These are phyloP conservation scores for Rhynchosporium secalis DNA, from an alignment of 2,329 filamentous ascomycete species.

Conservation along the genomic window DNA sequence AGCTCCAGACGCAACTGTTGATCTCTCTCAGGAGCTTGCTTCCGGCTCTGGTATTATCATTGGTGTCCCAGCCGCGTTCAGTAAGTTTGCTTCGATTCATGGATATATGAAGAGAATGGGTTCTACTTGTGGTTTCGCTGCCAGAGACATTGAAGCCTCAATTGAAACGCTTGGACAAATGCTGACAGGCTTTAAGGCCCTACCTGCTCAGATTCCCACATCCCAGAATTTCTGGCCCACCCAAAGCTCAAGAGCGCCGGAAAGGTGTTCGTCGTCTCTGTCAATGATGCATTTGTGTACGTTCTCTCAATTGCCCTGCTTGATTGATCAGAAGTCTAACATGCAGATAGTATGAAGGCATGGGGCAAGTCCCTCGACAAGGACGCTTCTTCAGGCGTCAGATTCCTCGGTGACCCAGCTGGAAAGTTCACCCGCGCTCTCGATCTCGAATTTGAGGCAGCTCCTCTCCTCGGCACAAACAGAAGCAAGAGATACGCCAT, in stretches of 20 bases:
- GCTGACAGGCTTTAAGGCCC: constrained; percentile 46
- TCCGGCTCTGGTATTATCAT: constrained; percentile 77
- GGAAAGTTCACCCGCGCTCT: constrained; percentile 80
- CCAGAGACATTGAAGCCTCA: neutral
- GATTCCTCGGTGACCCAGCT: constrained; percentile 81
- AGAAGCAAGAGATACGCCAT: constrained; percentile 88
- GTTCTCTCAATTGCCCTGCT: constrained; percentile 38
- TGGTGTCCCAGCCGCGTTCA: constrained; percentile 80
- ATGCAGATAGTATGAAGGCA: constrained; percentile 72
- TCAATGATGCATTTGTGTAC: constrained; percentile 94
- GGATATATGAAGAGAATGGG: neutral
- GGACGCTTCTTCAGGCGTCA: constrained; percentile 70
- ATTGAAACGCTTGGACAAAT: neutral
- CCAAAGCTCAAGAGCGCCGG: constrained; percentile 76
- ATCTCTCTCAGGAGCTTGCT: constrained; percentile 70
- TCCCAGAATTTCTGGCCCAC: constrained; percentile 84
- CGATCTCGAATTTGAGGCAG: constrained; percentile 78
- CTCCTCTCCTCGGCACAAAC: constrained; percentile 75
- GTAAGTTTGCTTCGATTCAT: constrained; percentile 42
- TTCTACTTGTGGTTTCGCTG: neutral
- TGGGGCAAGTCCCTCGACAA: constrained; percentile 81
- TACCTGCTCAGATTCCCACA: constrained; percentile 66
- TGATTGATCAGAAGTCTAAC: neutral
- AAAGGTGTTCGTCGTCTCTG: constrained; percentile 83
- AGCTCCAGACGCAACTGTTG: constrained; percentile 87